These are phyloP conservation scores for Coemansia sp. DNA, from an alignment of 192 early-diverging fungal species.

Conservation along the genomic window DNA sequence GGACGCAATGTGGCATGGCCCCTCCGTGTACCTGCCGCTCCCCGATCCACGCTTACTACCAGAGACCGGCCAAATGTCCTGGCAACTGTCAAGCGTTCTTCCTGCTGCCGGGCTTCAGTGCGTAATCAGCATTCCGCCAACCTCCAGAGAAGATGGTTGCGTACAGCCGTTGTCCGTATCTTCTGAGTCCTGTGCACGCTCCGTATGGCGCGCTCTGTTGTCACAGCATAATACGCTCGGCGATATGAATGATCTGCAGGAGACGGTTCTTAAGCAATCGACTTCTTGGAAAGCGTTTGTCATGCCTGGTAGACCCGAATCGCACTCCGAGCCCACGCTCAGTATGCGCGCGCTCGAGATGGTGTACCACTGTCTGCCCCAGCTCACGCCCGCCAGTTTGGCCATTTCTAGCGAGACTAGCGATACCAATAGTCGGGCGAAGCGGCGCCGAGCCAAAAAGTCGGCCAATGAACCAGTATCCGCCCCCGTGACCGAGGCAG, in stretches of 20 bases:
- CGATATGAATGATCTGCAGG: background rate
- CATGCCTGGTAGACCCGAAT: conserved; percentile 21
- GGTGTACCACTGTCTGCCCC: conserved; percentile 18
- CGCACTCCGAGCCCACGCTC: conserved; percentile 17
- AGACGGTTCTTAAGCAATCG: conserved; percentile 8
- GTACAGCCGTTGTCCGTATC: conserved; percentile 3
- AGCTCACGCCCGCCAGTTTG: conserved; percentile 6
- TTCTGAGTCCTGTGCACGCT: conserved; percentile 21
- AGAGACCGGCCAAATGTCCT: background rate
- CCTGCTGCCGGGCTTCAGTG: conserved; percentile 39
- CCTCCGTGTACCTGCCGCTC: conserved; percentile 16
- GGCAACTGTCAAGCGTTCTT: background rate
- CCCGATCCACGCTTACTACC: background rate
- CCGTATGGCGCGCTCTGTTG: conserved; percentile 12
- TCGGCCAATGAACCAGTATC: background rate
- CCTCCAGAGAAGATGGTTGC: background rate
- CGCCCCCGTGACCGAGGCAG: no score
- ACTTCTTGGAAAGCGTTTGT: conserved; percentile 15
- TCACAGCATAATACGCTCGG: background rate
- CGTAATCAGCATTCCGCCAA: conserved; percentile 16
- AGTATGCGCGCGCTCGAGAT: conserved; percentile 11
- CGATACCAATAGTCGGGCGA: background rate
- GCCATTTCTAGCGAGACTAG: background rate
- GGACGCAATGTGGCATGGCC: conserved; percentile 24
- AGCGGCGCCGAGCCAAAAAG: background rate